Evolutionary conservation across 495 filamentous ascomycete species (phyloP), one percentile per base, ranked within the genome.

Genomic region (Penicillium flavigenum): DNA sequence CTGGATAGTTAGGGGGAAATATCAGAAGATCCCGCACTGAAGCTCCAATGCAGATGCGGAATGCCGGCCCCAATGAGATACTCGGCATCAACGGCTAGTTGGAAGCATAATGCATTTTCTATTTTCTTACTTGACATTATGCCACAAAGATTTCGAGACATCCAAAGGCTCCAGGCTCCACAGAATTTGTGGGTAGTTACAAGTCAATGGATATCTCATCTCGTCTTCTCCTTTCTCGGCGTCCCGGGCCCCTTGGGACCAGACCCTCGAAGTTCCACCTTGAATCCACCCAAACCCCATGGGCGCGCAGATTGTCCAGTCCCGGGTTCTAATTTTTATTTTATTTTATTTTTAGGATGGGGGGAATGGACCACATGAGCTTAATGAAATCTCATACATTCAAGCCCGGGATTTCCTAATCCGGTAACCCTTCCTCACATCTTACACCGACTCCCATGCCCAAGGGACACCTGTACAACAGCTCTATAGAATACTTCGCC

Each of bases 401-500:
- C 8, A 9, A 10, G 7, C 31, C 19, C 59, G 61, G 64, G 54
- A 64, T 59, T 34, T 60, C 64, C 62, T 34, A 56, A 62, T 62
- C 31, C 24, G 62, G 62, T 43, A 67, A 56, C 14, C 51, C 51
- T 54, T 54, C 6, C 20, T 38, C 4, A 44, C 57, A 22, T 27
- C 14, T 48, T 55, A 54, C 56, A 61, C 58, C 62, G 58, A 52
- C 24, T 46, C 27, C 29, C 5, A n/a, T 36, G 17, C 26, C 8
- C 50, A 43, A 53, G 39, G 51, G 39, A 27, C 26, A 24, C 8
- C 38, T 24, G 29, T 47, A 16, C 19, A 56, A 43, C 3, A 16
- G 12, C 34, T 36, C 34, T 7, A 6, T 36, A 16, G 14, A 38
- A 38, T 38, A 36, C 34, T 36, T 36, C 34, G 12, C 34, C 14